Evolutionary conservation across 2,329 filamentous ascomycete species (phyloP).

Genomic region (Alternaria rosae): DNA sequence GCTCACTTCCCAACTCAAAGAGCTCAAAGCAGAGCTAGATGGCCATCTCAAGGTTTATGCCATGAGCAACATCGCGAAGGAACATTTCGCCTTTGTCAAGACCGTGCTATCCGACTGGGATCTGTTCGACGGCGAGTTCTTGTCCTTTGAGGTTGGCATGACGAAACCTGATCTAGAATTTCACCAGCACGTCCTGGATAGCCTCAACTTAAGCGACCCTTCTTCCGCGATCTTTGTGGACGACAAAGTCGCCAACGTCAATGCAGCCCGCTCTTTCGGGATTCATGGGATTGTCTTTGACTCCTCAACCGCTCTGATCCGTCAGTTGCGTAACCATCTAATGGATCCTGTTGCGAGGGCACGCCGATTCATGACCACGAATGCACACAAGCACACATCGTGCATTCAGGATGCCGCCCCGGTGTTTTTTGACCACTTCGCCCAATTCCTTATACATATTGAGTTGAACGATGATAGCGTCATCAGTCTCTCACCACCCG

Average conservation of each 20-base stretch:
- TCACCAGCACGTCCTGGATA: slow-evolving; percentile 42
- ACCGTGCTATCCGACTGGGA: slow-evolving; percentile 36
- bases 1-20: slow-evolving; percentile 29
- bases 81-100: slow-evolving; percentile 36
- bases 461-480: slow-evolving; percentile 21
- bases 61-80: slow-evolving; percentile 45
- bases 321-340: slow-evolving; percentile 25
- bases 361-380: slow-evolving; percentile 23
- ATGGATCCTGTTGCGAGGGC: slow-evolving; percentile 29
- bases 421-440: slow-evolving; percentile 36
- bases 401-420: slow-evolving; percentile 26
- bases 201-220: slow-evolving; percentile 17
- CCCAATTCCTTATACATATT: slow-evolving; percentile 40
- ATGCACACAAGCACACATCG: slow-evolving; percentile 27
- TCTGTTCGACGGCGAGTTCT: slow-evolving; percentile 47
- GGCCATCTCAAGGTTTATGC: slow-evolving; percentile 33
- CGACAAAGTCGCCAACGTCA: slow-evolving; percentile 28
- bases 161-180: slow-evolving; percentile 48
- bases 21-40: slow-evolving; percentile 19
- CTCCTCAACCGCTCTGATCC: slow-evolving; percentile 6
- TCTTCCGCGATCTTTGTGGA: slow-evolving; percentile 39
- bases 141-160: slow-evolving; percentile 43
- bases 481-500: slow-evolving; percentile 12
- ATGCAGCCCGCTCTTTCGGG: slow-evolving; percentile 30
- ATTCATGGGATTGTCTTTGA: slow-evolving; percentile 39